A percentile compares a stretch with the other conserved stretches of the same genome.
Conservation (phyloP, 345 rosid genomes). For the Isatis tinctoria region DNA sequence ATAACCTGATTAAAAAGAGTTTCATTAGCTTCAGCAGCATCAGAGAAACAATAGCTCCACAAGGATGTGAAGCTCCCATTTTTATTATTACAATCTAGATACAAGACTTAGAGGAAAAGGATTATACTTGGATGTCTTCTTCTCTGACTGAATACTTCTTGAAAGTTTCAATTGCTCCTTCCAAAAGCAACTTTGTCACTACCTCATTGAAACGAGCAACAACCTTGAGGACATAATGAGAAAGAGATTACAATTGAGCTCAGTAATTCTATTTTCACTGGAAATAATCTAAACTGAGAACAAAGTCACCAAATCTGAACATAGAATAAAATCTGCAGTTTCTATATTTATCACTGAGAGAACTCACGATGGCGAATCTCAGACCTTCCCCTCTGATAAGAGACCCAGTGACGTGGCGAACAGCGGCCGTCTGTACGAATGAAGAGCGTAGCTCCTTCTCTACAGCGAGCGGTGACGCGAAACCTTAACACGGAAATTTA, state of each 20-base stretch:
- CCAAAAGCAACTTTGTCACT: slow-evolving; percentile 72
- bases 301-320: neutral
- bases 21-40: slow-evolving; percentile 1
- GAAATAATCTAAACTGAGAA: neutral
- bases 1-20: slow-evolving; percentile 52
- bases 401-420: slow-evolving; percentile 66
- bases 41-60: neutral
- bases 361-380: slow-evolving; percentile 77
- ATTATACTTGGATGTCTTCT: slow-evolving; percentile 68
- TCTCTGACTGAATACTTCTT: slow-evolving; percentile 73
- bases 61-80: neutral
- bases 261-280: neutral
- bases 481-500: slow-evolving; percentile 31
- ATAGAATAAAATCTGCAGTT: neutral
- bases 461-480: slow-evolving; percentile 19
- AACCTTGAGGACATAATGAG: slow-evolving; percentile 41
- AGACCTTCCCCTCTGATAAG: slow-evolving; percentile 62
- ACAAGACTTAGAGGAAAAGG: neutral
- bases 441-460: slow-evolving; percentile 39
- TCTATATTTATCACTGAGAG: neutral
- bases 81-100: neutral
- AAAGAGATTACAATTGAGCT: neutral
- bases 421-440: slow-evolving; percentile 46
- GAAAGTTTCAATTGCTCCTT: slow-evolving; percentile 90
- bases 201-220: slow-evolving; percentile 97